These are phyloP conservation scores for Moesziomyces sp. DNA, from an alignment of 1,284 basidiomycete species.

Conservation along the genomic window DNA sequence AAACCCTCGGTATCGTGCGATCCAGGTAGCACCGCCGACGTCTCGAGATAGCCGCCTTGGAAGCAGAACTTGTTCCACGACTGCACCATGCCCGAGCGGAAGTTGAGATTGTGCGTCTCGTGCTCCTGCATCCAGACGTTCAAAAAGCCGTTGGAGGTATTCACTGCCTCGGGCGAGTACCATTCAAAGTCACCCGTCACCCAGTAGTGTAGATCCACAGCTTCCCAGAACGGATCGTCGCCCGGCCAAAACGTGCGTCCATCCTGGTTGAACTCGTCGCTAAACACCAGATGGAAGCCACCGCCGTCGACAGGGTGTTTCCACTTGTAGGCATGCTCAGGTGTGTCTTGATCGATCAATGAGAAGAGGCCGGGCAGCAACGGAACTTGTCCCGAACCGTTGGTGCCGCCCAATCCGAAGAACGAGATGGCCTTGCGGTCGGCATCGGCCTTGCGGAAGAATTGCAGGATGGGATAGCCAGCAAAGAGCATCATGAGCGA, in stretches of 20 bases:
- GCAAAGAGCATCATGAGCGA: constrained; percentile 42
- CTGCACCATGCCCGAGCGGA: constrained; percentile 60
- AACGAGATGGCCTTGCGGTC: constrained; percentile 7
- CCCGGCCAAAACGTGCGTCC: constrained; percentile 72
- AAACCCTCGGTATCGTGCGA: constrained; percentile 65
- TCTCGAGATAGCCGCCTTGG: constrained; percentile 60
- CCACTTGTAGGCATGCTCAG: constrained; percentile 9
- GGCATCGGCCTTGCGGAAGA: not conserved
- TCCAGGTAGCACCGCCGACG: constrained; percentile 46
- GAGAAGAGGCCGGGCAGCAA: constrained; percentile 15
- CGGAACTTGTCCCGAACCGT: constrained; percentile 56
- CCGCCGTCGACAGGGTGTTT: constrained; percentile 15
- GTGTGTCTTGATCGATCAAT: constrained; percentile 51
- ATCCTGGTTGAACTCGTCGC: constrained; percentile 79
- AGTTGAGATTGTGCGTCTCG: constrained; percentile 57
- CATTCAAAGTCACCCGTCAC: constrained; percentile 61
- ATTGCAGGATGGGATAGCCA: constrained; percentile 40
- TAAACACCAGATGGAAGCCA: constrained; percentile 72
- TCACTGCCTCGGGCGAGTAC: constrained; percentile 61
- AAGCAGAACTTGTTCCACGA: constrained; percentile 65
- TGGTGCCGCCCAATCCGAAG: constrained; percentile 76
- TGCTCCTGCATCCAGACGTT: constrained; percentile 48
- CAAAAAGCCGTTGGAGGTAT: constrained; percentile 49
- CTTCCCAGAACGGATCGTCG: constrained; percentile 64
- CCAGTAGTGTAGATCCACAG: constrained; percentile 51